A percentile compares a stretch with the other conserved stretches of the same genome.
These are phyloP conservation scores for Picochlorum costavermella DNA, from an alignment of 139 green algal genomes.

Conservation along the genomic window DNA sequence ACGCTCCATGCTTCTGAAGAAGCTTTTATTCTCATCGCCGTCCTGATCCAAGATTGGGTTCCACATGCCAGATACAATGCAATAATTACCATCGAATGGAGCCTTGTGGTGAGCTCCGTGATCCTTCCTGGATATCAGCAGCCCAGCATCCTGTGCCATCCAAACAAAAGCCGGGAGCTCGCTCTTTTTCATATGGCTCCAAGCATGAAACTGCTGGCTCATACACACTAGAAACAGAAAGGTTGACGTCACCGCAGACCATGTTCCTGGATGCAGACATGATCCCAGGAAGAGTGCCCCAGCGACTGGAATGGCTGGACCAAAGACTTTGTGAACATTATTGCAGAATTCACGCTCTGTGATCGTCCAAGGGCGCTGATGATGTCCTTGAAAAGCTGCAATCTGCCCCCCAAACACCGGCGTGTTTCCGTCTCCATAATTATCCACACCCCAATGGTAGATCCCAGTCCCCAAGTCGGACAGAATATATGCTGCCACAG, in stretches of 20 bases:
- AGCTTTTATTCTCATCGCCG: slow-evolving; percentile 5
- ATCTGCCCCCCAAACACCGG: slow-evolving; percentile 91
- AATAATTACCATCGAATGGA: slow-evolving; percentile 96
- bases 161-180: slow-evolving; percentile 62
- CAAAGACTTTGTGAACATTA: slow-evolving; percentile 80
- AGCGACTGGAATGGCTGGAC: slow-evolving; percentile 14
- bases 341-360: slow-evolving; percentile 93
- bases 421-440: slow-evolving; percentile 77
- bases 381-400: slow-evolving; percentile 89
- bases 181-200: slow-evolving; percentile 84
- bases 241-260: slow-evolving; percentile 55
- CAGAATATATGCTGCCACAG: slow-evolving; percentile 6
- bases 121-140: slow-evolving; percentile 69
- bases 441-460: slow-evolving; percentile 22
- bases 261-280: slow-evolving; percentile 24
- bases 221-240: slow-evolving; percentile 77
- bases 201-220: slow-evolving; percentile 95
- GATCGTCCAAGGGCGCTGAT: slow-evolving; percentile 92
- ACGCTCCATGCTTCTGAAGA: slow-evolving; percentile 44
- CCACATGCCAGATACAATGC: slow-evolving; percentile 88
- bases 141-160: slow-evolving; percentile 47
- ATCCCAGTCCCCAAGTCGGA: slow-evolving; percentile 16
- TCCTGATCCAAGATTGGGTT: slow-evolving; percentile 76
- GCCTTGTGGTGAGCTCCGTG: slow-evolving; percentile 89
- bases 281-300: slow-evolving; percentile 23